Evolutionary conservation across 2,329 filamentous ascomycete genomes (phyloP).

Genomic region (Penicillium sp.): DNA sequence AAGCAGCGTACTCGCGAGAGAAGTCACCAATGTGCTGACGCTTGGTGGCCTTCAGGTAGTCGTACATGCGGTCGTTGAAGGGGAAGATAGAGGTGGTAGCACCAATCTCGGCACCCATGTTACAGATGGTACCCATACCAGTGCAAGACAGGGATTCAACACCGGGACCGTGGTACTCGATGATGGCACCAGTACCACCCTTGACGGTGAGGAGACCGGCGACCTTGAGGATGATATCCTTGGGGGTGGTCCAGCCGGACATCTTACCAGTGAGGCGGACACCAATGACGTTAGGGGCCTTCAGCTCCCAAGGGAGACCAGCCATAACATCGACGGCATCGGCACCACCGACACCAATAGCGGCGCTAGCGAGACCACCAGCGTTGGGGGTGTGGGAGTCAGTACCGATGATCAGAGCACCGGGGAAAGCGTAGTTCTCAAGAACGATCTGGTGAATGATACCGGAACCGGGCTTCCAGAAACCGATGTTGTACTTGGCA

Average conservation of each 20-base stretch:
- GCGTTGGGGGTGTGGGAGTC: constrained; percentile 98
- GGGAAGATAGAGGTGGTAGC: constrained; percentile 93
- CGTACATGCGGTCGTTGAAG: constrained; percentile 97
- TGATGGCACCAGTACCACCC: constrained; percentile 89
- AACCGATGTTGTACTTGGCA: constrained; percentile 99
- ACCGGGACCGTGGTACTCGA: constrained; percentile 63
- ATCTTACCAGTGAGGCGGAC: constrained; percentile 88
- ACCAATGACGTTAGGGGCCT: constrained; percentile 96
- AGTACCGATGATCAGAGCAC: constrained; percentile 95
- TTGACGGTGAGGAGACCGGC: constrained; percentile 97
- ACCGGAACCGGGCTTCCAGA: constrained; percentile 98
- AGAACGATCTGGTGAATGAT: constrained; percentile 99
- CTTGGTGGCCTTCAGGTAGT: constrained; percentile 91
- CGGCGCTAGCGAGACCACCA: constrained; percentile 91
- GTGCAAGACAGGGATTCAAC: constrained; percentile 73
- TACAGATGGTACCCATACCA: constrained; percentile 80
- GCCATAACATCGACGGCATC: constrained; percentile 99
- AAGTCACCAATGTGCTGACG: constrained; percentile 88
- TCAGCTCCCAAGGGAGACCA: constrained; percentile 94
- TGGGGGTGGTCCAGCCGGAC: constrained; percentile 88
- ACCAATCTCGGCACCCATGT: constrained; percentile 66
- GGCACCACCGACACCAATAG: constrained; percentile 96
- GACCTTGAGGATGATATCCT: constrained; percentile 97
- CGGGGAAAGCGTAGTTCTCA: constrained; percentile 99
- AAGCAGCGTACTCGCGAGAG: constrained; percentile 76